These are phyloP conservation scores for Rutstroemia sydowiana DNA, from an alignment of 2,329 filamentous ascomycete species.

Conservation along the genomic window DNA sequence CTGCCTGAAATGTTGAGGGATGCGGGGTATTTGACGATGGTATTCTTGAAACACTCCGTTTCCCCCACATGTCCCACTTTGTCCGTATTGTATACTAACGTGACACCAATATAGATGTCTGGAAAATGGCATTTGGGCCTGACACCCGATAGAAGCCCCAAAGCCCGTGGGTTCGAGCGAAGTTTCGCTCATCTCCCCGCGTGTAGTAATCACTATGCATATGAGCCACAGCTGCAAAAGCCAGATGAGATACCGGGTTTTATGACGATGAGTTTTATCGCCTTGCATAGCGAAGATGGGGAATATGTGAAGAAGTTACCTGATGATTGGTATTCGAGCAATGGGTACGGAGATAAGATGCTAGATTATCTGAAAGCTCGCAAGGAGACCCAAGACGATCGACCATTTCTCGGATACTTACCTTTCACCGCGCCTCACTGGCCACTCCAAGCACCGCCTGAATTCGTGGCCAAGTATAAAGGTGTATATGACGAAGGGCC, in stretches of 20 bases:
- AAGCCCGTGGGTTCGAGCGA: conserved; percentile 45
- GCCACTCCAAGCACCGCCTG: conserved; percentile 42
- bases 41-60: conserved; percentile 18
- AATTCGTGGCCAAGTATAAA: conserved; percentile 33
- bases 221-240: conserved; percentile 28
- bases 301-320: conserved; percentile 32
- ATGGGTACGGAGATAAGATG: conserved; percentile 12
- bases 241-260: conserved; percentile 31
- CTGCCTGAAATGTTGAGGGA: conserved; percentile 45
- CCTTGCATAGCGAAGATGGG: conserved; percentile 33
- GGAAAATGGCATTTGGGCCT: conserved; percentile 52
- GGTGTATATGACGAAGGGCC: conserved; percentile 54
- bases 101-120: conserved; percentile 27
- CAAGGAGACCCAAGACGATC: conserved; percentile 11
- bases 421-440: conserved; percentile 48
- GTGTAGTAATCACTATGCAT: conserved; percentile 39
- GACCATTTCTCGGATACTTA: conserved; percentile 42
- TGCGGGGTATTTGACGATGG: conserved; percentile 44
- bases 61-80: neutral
- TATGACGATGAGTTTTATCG: conserved; percentile 33
- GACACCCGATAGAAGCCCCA: conserved; percentile 37
- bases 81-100: too few species aligned
- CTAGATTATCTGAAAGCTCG: conserved; percentile 12
- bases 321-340: conserved; percentile 12
- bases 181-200: conserved; percentile 47